phyloP scores from a whole-genome alignment of 495 filamentous ascomycete species.

The Melanomma pulvis-pyrius region DNA sequence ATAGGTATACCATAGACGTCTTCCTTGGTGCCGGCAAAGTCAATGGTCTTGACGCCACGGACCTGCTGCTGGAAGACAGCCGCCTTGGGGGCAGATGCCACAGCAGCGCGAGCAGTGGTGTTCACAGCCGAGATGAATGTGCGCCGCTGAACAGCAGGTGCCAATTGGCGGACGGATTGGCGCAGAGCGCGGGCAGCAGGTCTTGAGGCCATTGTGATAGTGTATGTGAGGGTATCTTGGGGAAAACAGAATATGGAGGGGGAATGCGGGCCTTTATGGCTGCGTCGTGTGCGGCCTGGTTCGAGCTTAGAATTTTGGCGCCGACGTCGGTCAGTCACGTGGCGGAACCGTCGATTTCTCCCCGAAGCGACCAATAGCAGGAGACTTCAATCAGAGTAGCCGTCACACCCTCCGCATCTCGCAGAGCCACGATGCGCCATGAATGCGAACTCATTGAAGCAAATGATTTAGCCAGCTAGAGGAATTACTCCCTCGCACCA shows the following conservation, averaged over 20 bases:
- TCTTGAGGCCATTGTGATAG: slow-evolving; percentile 76
- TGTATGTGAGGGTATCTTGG: slow-evolving; percentile 26
- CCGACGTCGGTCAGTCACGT: neutral
- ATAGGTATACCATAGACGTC: slow-evolving; percentile 75
- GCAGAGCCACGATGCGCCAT: no score
- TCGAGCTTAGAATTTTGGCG: neutral
- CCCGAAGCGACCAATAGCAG: neutral
- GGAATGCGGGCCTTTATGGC: slow-evolving; percentile 6
- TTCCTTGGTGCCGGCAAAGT: slow-evolving; percentile 94
- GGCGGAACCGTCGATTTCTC: neutral
- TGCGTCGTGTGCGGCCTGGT: neutral
- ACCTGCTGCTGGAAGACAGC: slow-evolving; percentile 63
- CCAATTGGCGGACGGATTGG: slow-evolving; percentile 67
- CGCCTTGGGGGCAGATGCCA: slow-evolving; percentile 55
- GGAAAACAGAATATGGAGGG: slow-evolving; percentile 2
- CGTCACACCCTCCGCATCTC: neutral
- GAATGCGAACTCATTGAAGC: no score
- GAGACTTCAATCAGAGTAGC: neutral
- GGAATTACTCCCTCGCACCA: no score
- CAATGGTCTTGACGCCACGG: slow-evolving; percentile 81
- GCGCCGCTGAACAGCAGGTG: slow-evolving; percentile 65
- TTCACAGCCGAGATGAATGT: slow-evolving; percentile 70
- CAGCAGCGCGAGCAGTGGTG: slow-evolving; percentile 50
- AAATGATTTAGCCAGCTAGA: no score
- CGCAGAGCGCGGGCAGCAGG: slow-evolving; percentile 81